Evolutionary conservation across 2,329 filamentous ascomycete species (phyloP), one percentile per base, ranked within the genome.

Genomic region (Scolecobasidium constrictum): DNA sequence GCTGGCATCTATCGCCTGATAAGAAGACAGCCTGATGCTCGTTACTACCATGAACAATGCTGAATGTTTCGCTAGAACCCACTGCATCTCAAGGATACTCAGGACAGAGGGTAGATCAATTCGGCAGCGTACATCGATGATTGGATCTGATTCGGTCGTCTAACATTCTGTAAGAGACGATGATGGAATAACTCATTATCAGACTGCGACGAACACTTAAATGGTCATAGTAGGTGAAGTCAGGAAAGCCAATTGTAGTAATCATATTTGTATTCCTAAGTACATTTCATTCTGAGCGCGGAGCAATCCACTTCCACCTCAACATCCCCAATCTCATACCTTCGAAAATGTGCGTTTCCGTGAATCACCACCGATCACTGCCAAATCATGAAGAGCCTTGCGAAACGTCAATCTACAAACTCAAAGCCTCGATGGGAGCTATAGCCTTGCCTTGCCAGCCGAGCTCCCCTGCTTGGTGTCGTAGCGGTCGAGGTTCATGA

Each of bases 401-500:
- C 26, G 26, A 31, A 31, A 31, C 26, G 26, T 31, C 26, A 31
- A 31, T n/a, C 26, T 9, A 31, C 26, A 31, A 31, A 31, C 26
- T 36, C 34, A 36, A 36, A 36, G 34, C 34, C 18, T 36, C 9
- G 34, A 16, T 16, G 34, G 11, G 9, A 36, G 34, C 17, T 16
- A 36, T 19, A 36, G 18, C 17, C 34, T 36, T 15, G 34, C 34
- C 34, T 36, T 36, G 9, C 34, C 34, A 36, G 34, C 12, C 9
- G 9, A 7, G 18, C 7, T 9, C 7, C 34, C 34, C 12, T 7
- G 7, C 19, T 13, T 35, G 42, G 77, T 46, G 49, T 86, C 82
- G 54, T 77, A 86, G 11, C 82, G 73, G 57, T 86, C 82, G 44
- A 81, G 56, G 55, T 82, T 80, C 75, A 81, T 81, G 9, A 86